Evolutionary conservation across 1,139 yeast species (phyloP).

Genomic region (Lodderomyces orthopsilosis): DNA sequence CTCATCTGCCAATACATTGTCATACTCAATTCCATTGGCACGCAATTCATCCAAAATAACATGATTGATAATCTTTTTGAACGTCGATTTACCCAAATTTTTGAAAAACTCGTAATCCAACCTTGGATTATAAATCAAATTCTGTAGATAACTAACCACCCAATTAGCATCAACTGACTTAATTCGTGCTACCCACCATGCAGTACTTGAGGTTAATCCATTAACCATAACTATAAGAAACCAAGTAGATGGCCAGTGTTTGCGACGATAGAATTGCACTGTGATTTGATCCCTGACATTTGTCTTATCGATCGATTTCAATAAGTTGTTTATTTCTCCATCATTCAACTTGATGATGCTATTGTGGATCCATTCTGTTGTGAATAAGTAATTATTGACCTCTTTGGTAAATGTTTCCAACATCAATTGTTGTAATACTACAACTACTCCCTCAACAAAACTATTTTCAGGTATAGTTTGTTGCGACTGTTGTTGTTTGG

Average conservation of each 20-base stretch:
- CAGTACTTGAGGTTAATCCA: conserved; percentile 46
- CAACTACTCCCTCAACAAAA: conserved; percentile 33
- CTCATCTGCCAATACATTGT: background rate
- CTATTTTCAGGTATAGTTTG: conserved; percentile 28
- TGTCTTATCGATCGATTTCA: conserved; percentile 9
- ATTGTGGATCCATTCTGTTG: conserved; percentile 67
- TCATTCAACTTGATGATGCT: conserved; percentile 51
- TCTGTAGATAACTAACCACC: conserved; percentile 53
- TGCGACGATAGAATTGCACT: conserved; percentile 55
- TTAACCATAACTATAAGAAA: conserved; percentile 49
- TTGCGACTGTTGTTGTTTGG: background rate
- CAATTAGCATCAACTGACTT: conserved; percentile 61
- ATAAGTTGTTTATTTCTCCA: conserved; percentile 29
- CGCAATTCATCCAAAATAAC: conserved; percentile 61
- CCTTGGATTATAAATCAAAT: conserved; percentile 17
- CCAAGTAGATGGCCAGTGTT: conserved; percentile 76
- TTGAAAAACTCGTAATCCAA: conserved; percentile 50
- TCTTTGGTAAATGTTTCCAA: conserved; percentile 54
- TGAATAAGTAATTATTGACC: conserved; percentile 51
- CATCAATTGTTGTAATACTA: conserved; percentile 44
- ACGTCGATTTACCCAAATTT: conserved; percentile 48
- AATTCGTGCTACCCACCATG: conserved; percentile 66
- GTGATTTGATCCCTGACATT: conserved; percentile 14
- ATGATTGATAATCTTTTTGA: conserved; percentile 61
- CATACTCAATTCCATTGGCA: conserved; percentile 33